Evolutionary conservation across 1,139 yeast species (phyloP).

Genomic region (Debaryomyces fabryi): DNA sequence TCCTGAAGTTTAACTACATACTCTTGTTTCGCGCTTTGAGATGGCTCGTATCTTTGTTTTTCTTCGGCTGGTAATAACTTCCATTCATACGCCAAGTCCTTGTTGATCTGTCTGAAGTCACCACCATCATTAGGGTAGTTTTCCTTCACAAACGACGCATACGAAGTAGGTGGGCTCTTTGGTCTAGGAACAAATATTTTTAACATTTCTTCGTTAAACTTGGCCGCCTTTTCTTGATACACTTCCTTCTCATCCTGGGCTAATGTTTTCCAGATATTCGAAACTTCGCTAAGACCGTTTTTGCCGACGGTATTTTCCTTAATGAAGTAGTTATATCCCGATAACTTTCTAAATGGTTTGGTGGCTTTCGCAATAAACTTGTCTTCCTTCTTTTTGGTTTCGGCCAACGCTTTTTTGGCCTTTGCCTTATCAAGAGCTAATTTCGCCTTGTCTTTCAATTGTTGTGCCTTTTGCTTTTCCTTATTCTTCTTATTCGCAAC

Average conservation of each 20-base stretch:
- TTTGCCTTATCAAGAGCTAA: slow-evolving; percentile 19
- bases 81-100: slow-evolving; percentile 35
- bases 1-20: slow-evolving; percentile 24
- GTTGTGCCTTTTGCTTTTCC: slow-evolving; percentile 19
- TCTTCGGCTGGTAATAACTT: slow-evolving; percentile 29
- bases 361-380: slow-evolving; percentile 28
- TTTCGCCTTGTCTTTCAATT: slow-evolving; percentile 13
- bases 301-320: slow-evolving; percentile 15
- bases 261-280: slow-evolving; percentile 27
- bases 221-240: slow-evolving; percentile 28
- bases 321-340: slow-evolving; percentile 33
- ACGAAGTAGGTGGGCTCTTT: slow-evolving; percentile 33
- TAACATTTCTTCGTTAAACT: slow-evolving; percentile 29
- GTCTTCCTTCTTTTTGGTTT: slow-evolving; percentile 21
- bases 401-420: slow-evolving; percentile 13
- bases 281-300: slow-evolving; percentile 21
- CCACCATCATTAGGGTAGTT: slow-evolving; percentile 29
- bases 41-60: slow-evolving; percentile 30
- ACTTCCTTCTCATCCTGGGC: slow-evolving; percentile 30
- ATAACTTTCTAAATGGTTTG: slow-evolving; percentile 29
- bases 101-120: slow-evolving; percentile 28
- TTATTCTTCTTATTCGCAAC: slow-evolving; percentile 19
- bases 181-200: slow-evolving; percentile 38
- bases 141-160: slow-evolving; percentile 35
- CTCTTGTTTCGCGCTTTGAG: slow-evolving; percentile 21